phyloP scores from a whole-genome alignment of 495 filamentous ascomycete species.

The Aspergillus taichungensis region DNA sequence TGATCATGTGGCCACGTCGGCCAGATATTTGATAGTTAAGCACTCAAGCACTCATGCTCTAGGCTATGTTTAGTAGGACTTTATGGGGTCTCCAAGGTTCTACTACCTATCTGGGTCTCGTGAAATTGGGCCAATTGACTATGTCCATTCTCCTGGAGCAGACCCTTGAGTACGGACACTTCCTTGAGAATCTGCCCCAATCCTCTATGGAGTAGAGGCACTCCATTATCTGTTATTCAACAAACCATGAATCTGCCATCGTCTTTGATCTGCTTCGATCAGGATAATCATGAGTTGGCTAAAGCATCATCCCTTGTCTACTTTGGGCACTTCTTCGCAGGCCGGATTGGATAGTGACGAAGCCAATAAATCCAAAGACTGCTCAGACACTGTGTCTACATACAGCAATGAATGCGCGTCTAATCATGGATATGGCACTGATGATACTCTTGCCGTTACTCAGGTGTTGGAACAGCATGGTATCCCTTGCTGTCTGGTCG shows the following conservation, averaged over 20 bases:
- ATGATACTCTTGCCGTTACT: conserved; percentile 20
- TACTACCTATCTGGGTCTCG: conserved; percentile 4
- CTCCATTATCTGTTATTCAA: too few species aligned
- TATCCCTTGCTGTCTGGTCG: conserved; percentile 22
- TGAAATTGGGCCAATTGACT: conserved; percentile 4
- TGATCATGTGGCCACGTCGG: conserved; percentile 1
- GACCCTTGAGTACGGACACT: conserved; percentile 6
- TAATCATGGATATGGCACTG: conserved; percentile 13
- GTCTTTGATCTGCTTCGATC: conserved; percentile 7
- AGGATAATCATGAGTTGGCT: conserved; percentile 8
- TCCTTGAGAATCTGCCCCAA: conserved; percentile 3
- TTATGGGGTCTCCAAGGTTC: too few species aligned
- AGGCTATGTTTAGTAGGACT: conserved; percentile 1
- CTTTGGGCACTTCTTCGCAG: conserved; percentile 7
- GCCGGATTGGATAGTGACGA: conserved; percentile 6
- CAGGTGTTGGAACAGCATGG: conserved; percentile 19
- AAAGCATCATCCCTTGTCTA: conserved; percentile 9
- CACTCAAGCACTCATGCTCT: conserved; percentile 2
- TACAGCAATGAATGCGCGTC: conserved; percentile 7
- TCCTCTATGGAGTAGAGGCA: too few species aligned
- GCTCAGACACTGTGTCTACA: conserved; percentile 8
- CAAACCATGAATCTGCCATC: conserved; percentile 6
- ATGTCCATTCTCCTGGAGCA: conserved; percentile 3
- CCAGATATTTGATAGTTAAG: conserved; percentile 1
- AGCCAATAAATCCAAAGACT: conserved; percentile 7